These are phyloP conservation scores for Tulasnella sp. DNA, from an alignment of 768 basidiomycete species.

Conservation along the genomic window DNA sequence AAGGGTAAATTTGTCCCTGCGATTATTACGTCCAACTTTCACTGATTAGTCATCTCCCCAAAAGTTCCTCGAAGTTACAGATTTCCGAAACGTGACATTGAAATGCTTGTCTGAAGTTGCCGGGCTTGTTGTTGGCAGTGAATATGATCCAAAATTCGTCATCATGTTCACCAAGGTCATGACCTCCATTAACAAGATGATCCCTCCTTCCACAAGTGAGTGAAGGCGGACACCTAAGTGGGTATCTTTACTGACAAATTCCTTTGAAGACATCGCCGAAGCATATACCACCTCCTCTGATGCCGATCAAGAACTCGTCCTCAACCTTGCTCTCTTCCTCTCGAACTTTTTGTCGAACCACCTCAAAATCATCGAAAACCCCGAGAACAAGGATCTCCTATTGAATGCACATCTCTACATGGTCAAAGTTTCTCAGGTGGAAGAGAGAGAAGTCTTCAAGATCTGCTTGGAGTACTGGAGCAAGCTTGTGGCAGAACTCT, in stretches of 20 bases:
- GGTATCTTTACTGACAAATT: background rate
- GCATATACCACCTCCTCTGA: slow-evolving; percentile 85
- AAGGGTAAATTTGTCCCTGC: slow-evolving; percentile 46
- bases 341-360: slow-evolving; percentile 92
- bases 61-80: slow-evolving; percentile 96
- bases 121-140: slow-evolving; percentile 82
- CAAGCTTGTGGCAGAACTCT: slow-evolving; percentile 89
- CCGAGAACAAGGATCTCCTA: slow-evolving; percentile 78
- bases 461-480: slow-evolving; percentile 97
- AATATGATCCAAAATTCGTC: slow-evolving; percentile 97
- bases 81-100: slow-evolving; percentile 93
- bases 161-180: slow-evolving; percentile 97
- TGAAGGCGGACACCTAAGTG: background rate
- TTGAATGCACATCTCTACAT: slow-evolving; percentile 96
- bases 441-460: slow-evolving; percentile 98
- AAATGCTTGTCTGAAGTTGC: slow-evolving; percentile 97
- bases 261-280: slow-evolving; percentile 54
- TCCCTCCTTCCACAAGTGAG: slow-evolving; percentile 72
- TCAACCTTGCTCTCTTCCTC: slow-evolving; percentile 95
- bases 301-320: slow-evolving; percentile 89
- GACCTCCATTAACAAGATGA: slow-evolving; percentile 94
- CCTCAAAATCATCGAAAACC: slow-evolving; percentile 85
- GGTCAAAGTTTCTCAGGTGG: slow-evolving; percentile 95
- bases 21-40: slow-evolving; percentile 11
- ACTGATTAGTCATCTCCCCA: slow-evolving; percentile 2